Evolutionary conservation across 306 rosid species (phyloP).

Genomic region (Erythrophleum fordii): DNA sequence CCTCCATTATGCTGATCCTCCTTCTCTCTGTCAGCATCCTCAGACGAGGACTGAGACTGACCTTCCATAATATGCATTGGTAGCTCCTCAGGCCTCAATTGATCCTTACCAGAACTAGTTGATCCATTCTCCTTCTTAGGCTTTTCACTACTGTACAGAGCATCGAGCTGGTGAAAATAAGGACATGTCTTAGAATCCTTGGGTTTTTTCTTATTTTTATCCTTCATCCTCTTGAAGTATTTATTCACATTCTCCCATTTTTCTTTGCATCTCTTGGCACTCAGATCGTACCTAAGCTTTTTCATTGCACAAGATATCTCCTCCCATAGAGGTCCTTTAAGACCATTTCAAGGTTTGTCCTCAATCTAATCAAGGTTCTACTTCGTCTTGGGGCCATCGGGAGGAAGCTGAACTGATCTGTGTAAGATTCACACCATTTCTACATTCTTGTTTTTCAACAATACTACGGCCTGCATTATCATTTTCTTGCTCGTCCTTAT

Average conservation of each 20-base stretch:
- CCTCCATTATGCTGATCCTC: slow-evolving; percentile 34
- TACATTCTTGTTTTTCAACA: slow-evolving; percentile 43
- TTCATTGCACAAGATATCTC: slow-evolving; percentile 71
- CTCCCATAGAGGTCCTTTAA: slow-evolving; percentile 84
- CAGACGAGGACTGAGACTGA: slow-evolving; percentile 49
- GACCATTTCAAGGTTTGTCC: slow-evolving; percentile 59
- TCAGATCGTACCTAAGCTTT: slow-evolving; percentile 63
- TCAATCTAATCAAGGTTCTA: slow-evolving; percentile 72
- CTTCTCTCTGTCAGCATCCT: slow-evolving; percentile 51
- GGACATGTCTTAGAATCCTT: slow-evolving; percentile 83
- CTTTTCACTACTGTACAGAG: slow-evolving; percentile 58
- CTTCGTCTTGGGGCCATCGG: slow-evolving; percentile 87
- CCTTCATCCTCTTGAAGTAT: slow-evolving; percentile 82
- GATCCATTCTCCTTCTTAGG: slow-evolving; percentile 44
- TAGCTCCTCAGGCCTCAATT: slow-evolving; percentile 76
- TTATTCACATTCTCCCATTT: slow-evolving; percentile 98
- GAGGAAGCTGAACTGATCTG: slow-evolving; percentile 56
- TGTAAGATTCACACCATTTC: slow-evolving; percentile 40
- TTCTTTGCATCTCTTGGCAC: slow-evolving; percentile 85
- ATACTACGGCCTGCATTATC: slow-evolving; percentile 39
- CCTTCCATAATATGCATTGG: slow-evolving; percentile 72
- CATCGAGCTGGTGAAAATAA: slow-evolving; percentile 75
- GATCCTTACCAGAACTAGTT: slow-evolving; percentile 43
- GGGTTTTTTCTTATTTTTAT: slow-evolving; percentile 64
- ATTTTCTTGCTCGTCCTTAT: slow-evolving; percentile 47